A percentile compares a stretch with the other conserved stretches of the same genome.
Evolutionary conservation across 352 stramenopile species (phyloP).

Genomic region (Globisporangium heterothallicum): DNA sequence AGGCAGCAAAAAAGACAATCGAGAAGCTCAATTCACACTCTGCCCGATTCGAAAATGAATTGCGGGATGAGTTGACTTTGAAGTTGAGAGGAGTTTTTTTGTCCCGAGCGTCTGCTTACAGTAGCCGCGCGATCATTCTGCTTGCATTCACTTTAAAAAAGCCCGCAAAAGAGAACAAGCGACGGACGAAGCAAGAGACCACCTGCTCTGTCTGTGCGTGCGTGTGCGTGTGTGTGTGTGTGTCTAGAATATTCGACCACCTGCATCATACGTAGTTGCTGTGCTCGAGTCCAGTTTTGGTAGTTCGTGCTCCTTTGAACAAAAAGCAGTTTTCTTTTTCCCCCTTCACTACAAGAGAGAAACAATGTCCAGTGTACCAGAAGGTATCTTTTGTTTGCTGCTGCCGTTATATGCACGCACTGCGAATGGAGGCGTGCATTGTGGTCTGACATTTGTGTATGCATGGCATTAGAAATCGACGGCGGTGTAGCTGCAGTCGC

Average conservation of each 20-base stretch:
- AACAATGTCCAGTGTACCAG: not conserved
- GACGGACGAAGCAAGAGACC: conserved; percentile 9
- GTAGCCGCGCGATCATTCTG: not conserved
- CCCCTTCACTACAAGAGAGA: not conserved
- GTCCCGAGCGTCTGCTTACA: not conserved
- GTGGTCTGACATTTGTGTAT: not conserved
- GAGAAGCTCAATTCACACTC: not conserved
- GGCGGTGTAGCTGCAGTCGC: conserved; percentile 7
- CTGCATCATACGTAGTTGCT: no score
- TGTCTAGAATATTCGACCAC: not conserved
- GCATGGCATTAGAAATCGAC: conserved; percentile 13
- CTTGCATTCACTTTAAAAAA: not conserved
- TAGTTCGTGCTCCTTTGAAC: not conserved
- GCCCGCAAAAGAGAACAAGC: not conserved
- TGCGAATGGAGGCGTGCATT: not conserved
- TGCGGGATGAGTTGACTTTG: not conserved
- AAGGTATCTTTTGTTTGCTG: not conserved
- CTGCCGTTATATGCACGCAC: not conserved
- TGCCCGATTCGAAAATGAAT: not conserved
- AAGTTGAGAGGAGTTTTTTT: not conserved
- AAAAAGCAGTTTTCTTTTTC: not conserved
- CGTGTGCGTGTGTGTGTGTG: not conserved
- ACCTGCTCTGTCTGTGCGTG: not conserved
- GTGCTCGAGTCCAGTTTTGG: no score
- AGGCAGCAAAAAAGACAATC: no score